Base-by-base conservation (phyloP, 495 filamentous ascomycete species). In the Hypoxylon fuscum region DNA sequence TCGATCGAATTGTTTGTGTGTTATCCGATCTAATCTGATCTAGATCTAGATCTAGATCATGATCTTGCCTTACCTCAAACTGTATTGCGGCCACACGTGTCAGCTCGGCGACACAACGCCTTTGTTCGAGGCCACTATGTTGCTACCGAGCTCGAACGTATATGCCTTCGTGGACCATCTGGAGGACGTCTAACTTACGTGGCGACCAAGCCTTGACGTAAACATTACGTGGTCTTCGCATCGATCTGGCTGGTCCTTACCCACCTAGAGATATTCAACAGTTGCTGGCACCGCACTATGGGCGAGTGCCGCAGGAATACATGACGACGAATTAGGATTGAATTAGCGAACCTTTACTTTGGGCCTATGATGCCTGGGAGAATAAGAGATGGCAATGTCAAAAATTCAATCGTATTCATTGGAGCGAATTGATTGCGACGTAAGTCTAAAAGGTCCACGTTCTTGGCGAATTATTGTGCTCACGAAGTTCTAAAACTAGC, bases 391-490 rank as follows among this genome's bases (percentile, higher is more conserved):
- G 22, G n/a, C n/a, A n/a, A n/a, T n/a, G n/a, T n/a, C n/a, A n/a
- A n/a, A n/a, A 14, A 42, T 27, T 27, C 25, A 4, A 27, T 27
- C 25, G 8, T 8, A 27, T 27, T 27, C 25, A 8, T 27, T 8
- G 25, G 8, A 8, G 8, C 25, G 25, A 27, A 27, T 27, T 27
- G 25, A 25, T 35, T 25, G 57, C 34, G n/a, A 20, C 22, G 63
- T 66, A 46, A 66, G 63, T 66, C n/a, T 40, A 20, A 42, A 35
- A n/a, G 5, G 35, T 38, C 3, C 31, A 46, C 23, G 8, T 66
- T 37, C 45, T 15, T 48, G 32, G 53, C 48, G 48, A 32, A 18
- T 61, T 32, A 20, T 60, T 17, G 18, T 32, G 25, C 50, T 52
- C 18, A 45, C 22, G 15, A 23, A 47, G 51, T 7, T 61, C 20